A percentile compares a stretch with the other conserved stretches of the same genome.
These are phyloP conservation scores for Xylaria venustula DNA, from an alignment of 495 filamentous ascomycete genomes.

Conservation along the genomic window DNA sequence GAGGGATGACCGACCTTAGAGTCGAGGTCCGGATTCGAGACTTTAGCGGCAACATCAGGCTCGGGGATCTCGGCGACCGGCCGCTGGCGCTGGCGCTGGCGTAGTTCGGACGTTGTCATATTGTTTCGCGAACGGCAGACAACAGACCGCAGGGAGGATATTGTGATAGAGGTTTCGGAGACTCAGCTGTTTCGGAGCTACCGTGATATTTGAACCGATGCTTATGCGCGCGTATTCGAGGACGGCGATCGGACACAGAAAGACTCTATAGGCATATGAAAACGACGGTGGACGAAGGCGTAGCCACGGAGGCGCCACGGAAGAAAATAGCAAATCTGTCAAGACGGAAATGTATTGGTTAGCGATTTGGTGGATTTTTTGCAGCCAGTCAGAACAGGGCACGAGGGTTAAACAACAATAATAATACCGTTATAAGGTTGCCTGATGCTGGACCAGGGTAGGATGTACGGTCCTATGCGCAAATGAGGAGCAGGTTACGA, in stretches of 20 bases:
- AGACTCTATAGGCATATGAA: neutral
- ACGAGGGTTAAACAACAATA: conserved; percentile 1
- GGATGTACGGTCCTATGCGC: no score
- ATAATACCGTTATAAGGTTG: neutral
- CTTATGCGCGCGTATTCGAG: neutral
- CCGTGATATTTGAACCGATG: no score
- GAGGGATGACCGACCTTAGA: conserved; percentile 52
- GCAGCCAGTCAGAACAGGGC: neutral
- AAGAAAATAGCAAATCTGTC: neutral
- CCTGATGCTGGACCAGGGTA: neutral
- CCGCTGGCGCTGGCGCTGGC: conserved; percentile 44
- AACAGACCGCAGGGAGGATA: neutral
- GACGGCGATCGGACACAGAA: neutral
- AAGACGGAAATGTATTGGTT: neutral
- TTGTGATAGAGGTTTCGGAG: neutral
- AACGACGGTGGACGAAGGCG: neutral
- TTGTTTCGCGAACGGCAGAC: no score
- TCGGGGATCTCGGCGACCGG: conserved; percentile 5
- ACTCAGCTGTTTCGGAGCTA: neutral
- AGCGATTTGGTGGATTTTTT: neutral
- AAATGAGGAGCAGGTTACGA: no score
- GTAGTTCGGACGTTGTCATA: conserved; percentile 45
- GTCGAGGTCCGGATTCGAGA: conserved; percentile 30
- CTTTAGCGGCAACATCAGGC: conserved; percentile 26
- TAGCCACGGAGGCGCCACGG: neutral